Conservation (phyloP, 345 rosid genomes). For the Triadica sebifera region DNA sequence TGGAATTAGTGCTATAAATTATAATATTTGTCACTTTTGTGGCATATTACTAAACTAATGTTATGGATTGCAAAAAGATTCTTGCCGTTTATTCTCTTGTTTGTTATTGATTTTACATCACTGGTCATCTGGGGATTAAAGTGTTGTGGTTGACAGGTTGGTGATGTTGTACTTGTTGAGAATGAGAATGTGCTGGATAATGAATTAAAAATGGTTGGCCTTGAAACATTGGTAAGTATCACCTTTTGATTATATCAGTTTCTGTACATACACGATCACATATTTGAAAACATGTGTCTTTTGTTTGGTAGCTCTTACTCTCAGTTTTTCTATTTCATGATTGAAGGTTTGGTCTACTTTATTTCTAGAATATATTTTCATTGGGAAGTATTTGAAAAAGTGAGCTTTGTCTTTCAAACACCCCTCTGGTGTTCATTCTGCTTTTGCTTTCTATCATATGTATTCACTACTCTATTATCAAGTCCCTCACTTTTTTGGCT, state of each 20-base stretch:
- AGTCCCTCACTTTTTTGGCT: neutral
- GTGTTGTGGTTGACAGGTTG: slow-evolving; percentile 48
- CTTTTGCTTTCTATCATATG: neutral
- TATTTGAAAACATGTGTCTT: neutral
- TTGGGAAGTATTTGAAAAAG: neutral
- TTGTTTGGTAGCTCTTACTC: neutral
- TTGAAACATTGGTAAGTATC: slow-evolving; percentile 72
- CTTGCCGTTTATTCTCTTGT: neutral
- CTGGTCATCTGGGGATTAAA: neutral
- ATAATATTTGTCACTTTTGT: neutral
- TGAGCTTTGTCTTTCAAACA: neutral
- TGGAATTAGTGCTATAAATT: neutral
- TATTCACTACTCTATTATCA: neutral
- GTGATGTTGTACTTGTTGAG: slow-evolving; percentile 81
- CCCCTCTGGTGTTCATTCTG: neutral
- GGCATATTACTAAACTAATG: neutral
- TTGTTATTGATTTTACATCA: neutral
- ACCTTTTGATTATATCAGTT: neutral
- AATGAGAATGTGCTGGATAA: slow-evolving; percentile 57
- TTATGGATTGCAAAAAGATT: neutral
- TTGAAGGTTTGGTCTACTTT: neutral
- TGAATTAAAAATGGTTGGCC: slow-evolving; percentile 66
- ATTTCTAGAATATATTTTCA: neutral
- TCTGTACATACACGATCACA: neutral
- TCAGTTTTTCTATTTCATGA: neutral